Evolutionary conservation across 345 rosid species (phyloP), one percentile per base, ranked within the genome.

Genomic region (Eucalyptus tenuipes): DNA sequence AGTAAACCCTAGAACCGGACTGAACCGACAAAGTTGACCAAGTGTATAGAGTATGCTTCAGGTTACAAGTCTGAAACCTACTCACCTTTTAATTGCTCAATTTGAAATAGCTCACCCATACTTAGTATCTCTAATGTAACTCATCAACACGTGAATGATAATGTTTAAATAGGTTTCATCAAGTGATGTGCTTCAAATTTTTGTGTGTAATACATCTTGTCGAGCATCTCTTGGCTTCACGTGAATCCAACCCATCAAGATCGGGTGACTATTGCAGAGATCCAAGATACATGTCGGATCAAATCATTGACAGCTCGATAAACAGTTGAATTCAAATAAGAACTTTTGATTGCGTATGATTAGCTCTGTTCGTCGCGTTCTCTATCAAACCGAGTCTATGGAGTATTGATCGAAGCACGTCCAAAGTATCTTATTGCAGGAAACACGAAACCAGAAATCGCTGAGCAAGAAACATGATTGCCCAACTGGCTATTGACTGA

Each of bases 1-100:
- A 31, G 5, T 27, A 61, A 33, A 64, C 2, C 20, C 2, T 0
- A 0, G 1, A 64, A 64, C 1, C 0, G 2, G 10, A n/a, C 0
- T n/a, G 33, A 16, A 64, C 2, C 3, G 7, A 64, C 3, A n/a
- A 1, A 33, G 5, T 64, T n/a, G 31, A 13, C 17, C 2, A 27
- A 13, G 16, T 61, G 31, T 64, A 15, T 1, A 14, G 0, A 4
- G 9, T 64, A 64, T 4, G 5, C 7, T n/a, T 9, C 2, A 14
- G 1, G 4, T 29, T 64, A 4, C 5, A 64, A 13, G 17, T 13
- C 1, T 14, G 3, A n/a, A 64, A n/a, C 37, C 20, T 64, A 14
- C 37, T 29, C 20, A n/a, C 10, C 31, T 6, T 61, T 13, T 29
- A 61, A 29, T 13, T 12, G 16, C 33, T 61, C 31, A 61, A 4